Percentiles rank a stretch among this genome's conserved stretches.
Evolutionary conservation across 306 rosid species (phyloP).

Genomic region (Gastrolobium villosum): DNA sequence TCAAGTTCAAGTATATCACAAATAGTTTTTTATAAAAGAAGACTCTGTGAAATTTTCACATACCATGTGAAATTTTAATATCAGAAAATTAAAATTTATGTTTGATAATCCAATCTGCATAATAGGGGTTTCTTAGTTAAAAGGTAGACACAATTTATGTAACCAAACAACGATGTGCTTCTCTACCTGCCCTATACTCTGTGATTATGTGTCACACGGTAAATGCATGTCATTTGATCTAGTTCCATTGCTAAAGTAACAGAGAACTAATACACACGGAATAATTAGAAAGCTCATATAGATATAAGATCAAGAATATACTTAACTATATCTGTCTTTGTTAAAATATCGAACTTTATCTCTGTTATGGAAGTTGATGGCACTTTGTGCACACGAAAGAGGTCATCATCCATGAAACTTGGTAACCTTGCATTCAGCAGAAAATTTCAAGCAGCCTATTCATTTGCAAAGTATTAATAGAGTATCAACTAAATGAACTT

Average conservation of each 20-base stretch:
- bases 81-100: not conserved
- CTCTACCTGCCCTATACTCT: conserved; percentile 32
- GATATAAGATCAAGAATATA: conserved; percentile 42
- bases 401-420: conserved; percentile 69
- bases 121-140: conserved; percentile 23
- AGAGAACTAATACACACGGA: conserved; percentile 11
- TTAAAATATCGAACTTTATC: conserved; percentile 60
- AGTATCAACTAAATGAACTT: conserved; percentile 35
- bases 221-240: conserved; percentile 1
- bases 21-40: too few relatives aligned
- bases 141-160: conserved; percentile 25
- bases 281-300: conserved; percentile 26
- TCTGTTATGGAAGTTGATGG: conserved; percentile 59
- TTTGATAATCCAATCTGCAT: conserved; percentile 26
- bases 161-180: conserved; percentile 35
- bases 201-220: conserved; percentile 26
- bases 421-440: conserved; percentile 45
- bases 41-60: too few relatives aligned
- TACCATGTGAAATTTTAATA: too few relatives aligned
- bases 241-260: conserved; percentile 19
- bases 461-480: conserved; percentile 43
- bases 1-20: too few relatives aligned
- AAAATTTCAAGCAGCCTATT: conserved; percentile 56
- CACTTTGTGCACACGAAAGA: conserved; percentile 47
- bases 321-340: conserved; percentile 70